Conservation (phyloP, 805 yeast species). For the Candida golubevii region DNA sequence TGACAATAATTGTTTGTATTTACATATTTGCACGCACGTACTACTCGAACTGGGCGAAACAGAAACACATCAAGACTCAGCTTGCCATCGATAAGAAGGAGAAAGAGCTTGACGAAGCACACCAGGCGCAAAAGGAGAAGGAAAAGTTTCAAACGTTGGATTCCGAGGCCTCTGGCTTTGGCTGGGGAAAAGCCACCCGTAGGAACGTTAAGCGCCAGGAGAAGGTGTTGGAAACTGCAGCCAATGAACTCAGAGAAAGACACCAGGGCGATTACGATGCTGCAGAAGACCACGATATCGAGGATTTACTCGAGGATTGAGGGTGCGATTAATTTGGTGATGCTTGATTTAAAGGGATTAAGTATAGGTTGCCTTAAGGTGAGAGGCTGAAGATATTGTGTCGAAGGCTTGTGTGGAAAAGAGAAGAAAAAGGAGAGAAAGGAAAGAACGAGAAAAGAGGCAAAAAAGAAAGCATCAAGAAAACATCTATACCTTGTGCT, state of each 20-base stretch:
- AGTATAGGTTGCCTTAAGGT: neutral
- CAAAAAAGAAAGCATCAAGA: too few species aligned
- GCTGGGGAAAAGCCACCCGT: constrained; percentile 80
- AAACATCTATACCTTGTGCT: too few species aligned
- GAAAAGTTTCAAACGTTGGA: constrained; percentile 34
- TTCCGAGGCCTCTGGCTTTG: constrained; percentile 49
- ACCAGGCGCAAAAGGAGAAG: constrained; percentile 22
- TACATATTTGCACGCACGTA: constrained; percentile 56
- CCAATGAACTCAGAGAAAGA: constrained; percentile 35
- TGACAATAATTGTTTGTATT: constrained; percentile 52
- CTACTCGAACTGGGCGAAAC: constrained; percentile 53
- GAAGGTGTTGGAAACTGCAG: constrained; percentile 46
- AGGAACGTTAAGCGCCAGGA: constrained; percentile 52
- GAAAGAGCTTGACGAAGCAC: constrained; percentile 33
- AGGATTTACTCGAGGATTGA: constrained; percentile 50
- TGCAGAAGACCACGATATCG: constrained; percentile 63
- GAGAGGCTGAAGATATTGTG: neutral
- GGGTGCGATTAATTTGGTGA: neutral
- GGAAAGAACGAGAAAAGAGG: too few species aligned
- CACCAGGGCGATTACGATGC: constrained; percentile 44
- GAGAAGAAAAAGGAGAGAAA: too few species aligned
- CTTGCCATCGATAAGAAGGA: constrained; percentile 44
- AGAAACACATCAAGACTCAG: constrained; percentile 46
- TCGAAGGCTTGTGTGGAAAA: neutral
- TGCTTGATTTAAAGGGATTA: neutral